phyloP scores from a whole-genome alignment of 2,329 filamentous ascomycete species.

The Tolypocladium ovalisporum region DNA sequence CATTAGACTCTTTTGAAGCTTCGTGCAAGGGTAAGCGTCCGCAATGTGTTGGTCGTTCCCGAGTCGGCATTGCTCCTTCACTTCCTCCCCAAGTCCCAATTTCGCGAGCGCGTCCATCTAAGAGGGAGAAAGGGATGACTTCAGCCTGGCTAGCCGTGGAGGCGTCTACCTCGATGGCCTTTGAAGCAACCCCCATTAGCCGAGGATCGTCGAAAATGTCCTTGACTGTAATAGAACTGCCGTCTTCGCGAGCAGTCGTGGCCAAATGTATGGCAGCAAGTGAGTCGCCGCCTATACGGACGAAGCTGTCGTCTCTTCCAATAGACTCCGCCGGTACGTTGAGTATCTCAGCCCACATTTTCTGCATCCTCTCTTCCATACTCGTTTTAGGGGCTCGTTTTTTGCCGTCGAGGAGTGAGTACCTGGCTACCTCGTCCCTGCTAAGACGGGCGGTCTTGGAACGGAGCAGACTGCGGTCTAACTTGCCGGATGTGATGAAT shows the following conservation, averaged over 20 bases:
- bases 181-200: not conserved
- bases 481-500: slow-evolving; percentile 6
- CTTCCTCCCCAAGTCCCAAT: not conserved
- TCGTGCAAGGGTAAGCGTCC: not conserved
- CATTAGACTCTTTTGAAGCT: not conserved
- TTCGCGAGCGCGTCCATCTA: not conserved
- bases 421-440: no score
- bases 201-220: slow-evolving; percentile 12
- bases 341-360: slow-evolving; percentile 21
- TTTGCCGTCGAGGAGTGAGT: not conserved
- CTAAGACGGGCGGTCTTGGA: not conserved
- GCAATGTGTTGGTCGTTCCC: not conserved
- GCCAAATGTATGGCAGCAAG: slow-evolving; percentile 13
- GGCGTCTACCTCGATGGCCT: not conserved
- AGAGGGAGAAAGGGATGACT: not conserved
- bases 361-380: not conserved
- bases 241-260: slow-evolving; percentile 4
- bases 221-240: slow-evolving; percentile 8
- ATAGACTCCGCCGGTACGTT: slow-evolving; percentile 10
- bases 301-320: slow-evolving; percentile 11
- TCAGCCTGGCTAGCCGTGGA: not conserved
- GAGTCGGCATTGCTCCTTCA: not conserved
- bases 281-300: slow-evolving; percentile 18
- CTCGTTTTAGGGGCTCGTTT: not conserved
- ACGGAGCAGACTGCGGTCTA: slow-evolving; percentile 5